These are phyloP conservation scores for Thielaviopsis cerberus DNA, from an alignment of 2,329 filamentous ascomycete species.

Conservation along the genomic window DNA sequence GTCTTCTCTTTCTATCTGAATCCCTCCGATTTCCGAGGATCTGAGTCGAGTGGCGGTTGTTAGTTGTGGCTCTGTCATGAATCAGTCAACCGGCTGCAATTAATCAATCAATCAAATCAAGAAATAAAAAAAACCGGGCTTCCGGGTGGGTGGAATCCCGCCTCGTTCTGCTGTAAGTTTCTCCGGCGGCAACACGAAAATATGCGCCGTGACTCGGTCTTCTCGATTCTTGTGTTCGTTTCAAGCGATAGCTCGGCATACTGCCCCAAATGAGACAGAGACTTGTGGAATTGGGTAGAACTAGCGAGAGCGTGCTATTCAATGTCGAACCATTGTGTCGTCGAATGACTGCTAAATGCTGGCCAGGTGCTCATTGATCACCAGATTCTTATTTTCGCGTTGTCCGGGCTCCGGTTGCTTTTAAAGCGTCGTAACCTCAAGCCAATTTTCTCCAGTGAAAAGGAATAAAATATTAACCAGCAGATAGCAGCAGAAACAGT, in stretches of 20 bases:
- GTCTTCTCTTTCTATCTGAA: background rate
- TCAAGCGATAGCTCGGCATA: background rate
- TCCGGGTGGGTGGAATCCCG: background rate
- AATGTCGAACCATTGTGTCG: background rate
- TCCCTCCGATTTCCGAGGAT: background rate
- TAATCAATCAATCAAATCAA: background rate
- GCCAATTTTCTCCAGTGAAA: too few relatives aligned
- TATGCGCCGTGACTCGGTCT: background rate
- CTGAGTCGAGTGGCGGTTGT: background rate
- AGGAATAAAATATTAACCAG: background rate
- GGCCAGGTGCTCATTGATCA: background rate
- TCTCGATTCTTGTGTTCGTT: background rate
- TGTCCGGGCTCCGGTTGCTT: background rate
- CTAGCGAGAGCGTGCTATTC: background rate
- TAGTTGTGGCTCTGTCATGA: background rate
- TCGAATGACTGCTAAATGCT: background rate
- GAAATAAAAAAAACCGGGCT: background rate
- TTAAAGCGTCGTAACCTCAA: background rate
- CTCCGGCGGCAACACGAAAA: background rate
- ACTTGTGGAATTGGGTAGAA: background rate
- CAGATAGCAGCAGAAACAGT: background rate
- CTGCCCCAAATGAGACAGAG: background rate
- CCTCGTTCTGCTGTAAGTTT: background rate
- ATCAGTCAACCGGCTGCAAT: background rate
- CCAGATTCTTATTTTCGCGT: background rate